Conservation (phyloP, 495 filamentous ascomycete species). For the Podospora pseudoanserina region DNA sequence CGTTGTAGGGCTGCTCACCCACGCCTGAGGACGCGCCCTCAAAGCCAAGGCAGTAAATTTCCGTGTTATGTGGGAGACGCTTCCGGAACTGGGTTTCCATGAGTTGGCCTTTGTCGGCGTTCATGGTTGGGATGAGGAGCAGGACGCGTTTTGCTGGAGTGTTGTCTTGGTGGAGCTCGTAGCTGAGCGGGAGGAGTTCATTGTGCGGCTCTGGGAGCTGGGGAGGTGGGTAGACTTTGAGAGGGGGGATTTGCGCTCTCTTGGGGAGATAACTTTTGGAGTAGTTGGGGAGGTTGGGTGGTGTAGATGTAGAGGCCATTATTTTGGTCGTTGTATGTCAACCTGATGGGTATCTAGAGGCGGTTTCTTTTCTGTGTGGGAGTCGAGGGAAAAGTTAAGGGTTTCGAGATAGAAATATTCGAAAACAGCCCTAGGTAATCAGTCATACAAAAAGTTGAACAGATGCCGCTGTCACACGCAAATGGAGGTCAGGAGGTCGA, state of each 20-base stretch:
- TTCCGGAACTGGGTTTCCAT: not conserved
- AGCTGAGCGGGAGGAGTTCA: not conserved
- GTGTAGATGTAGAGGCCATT: not conserved
- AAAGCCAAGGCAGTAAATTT: not conserved
- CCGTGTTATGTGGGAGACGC: not conserved
- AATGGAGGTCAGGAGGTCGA: not conserved
- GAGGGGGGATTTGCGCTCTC: not conserved
- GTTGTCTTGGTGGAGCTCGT: not conserved
- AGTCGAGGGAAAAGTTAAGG: not conserved
- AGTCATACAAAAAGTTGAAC: not conserved
- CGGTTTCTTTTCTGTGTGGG: not conserved
- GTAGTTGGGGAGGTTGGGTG: not conserved
- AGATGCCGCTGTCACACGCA: not conserved
- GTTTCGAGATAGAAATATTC: not conserved
- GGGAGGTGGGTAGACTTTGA: not conserved
- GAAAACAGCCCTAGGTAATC: not conserved
- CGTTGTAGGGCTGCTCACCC: slow-evolving; percentile 28
- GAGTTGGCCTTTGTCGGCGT: slow-evolving; percentile 12
- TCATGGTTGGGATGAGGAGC: slow-evolving; percentile 20
- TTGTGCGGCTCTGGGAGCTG: not conserved
- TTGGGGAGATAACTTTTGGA: not conserved
- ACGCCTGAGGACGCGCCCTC: slow-evolving; percentile 14
- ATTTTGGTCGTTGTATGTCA: not conserved
- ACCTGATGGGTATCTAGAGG: not conserved
- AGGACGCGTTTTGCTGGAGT: not conserved